Evolutionary conservation across 2,329 filamentous ascomycete genomes (phyloP), one percentile per base, ranked within the genome.

Genomic region (Colletotrichum acutatum): DNA sequence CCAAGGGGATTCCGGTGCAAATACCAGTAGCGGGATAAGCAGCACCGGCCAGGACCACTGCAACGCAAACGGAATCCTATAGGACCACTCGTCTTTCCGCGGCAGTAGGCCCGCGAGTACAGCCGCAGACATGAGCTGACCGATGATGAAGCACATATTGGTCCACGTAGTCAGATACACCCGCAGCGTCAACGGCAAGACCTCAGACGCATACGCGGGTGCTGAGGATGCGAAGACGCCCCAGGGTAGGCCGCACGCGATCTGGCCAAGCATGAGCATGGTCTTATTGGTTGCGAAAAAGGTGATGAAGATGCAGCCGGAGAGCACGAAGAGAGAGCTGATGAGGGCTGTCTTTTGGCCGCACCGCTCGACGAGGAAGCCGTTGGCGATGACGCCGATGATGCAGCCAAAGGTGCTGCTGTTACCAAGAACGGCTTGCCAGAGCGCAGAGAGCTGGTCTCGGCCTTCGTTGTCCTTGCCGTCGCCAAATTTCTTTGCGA

Each of bases 41-140:
- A 84, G 78, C 0, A 83, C 78, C 0, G 86, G 85, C 82, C 84
- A 89, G 4, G 83, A 76, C 86, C 87, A 88, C 72, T 88, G 86
- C 0, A 88, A 66, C 0, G 82, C 86, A 67, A 86, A 88, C 0
- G 86, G 86, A 11, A 84, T 85, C 7, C 83, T 80, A 75, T 86
- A 89, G 0, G 83, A 82, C 83, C 84, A 87, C 61, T 86, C 67
- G 28, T 80, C 80, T 1, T 76, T 74, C 6, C 78, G 77, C 19
- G 77, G 65, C 1, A 83, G 66, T n/a, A 86, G 78, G 26, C 76
- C 81, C 46, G 80, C 79, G 9, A 85, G 78, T 5, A 86, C 83
- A 0, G 82, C 83, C 1, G 82, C 79, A 0, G 80, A 80, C 24
- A 84, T 77, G 19, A 86, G 74, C 72, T 86, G 84, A 8, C 85